phyloP scores from a whole-genome alignment of 306 rosid genomes.

The Dryas octopetala region DNA sequence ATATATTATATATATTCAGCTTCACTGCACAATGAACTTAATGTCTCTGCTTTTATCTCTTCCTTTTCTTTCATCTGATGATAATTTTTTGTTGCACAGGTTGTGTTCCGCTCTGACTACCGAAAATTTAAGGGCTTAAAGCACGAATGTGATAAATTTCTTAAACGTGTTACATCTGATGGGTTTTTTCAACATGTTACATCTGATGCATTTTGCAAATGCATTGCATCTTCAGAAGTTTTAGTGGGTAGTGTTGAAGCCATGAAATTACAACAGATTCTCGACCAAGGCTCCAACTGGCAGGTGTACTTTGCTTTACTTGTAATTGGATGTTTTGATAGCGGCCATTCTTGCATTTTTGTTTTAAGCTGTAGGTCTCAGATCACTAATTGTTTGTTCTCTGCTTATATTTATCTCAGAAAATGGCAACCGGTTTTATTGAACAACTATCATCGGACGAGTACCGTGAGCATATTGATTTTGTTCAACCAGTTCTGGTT shows the following conservation, averaged over 20 bases:
- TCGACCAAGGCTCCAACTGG: slow-evolving; percentile 55
- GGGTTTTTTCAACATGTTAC: slow-evolving; percentile 52
- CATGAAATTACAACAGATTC: slow-evolving; percentile 41
- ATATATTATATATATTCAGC: no score
- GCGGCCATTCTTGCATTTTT: background rate
- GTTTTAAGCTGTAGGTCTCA: background rate
- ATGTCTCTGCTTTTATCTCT: background rate
- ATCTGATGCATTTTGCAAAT: slow-evolving; percentile 56
- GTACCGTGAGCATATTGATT: slow-evolving; percentile 51
- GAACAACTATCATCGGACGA: slow-evolving; percentile 49
- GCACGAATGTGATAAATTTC: slow-evolving; percentile 64
- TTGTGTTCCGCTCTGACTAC: slow-evolving; percentile 72
- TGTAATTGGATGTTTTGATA: background rate
- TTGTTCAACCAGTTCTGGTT: slow-evolving; percentile 87
- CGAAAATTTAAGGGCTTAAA: slow-evolving; percentile 65
- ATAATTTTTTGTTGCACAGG: slow-evolving; percentile 36
- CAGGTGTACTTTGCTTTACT: slow-evolving; percentile 49
- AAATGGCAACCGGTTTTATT: slow-evolving; percentile 66
- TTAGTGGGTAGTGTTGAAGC: slow-evolving; percentile 41
- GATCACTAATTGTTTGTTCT: slow-evolving; percentile 16
- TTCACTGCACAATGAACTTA: background rate
- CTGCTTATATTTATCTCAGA: slow-evolving; percentile 38
- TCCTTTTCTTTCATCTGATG: slow-evolving; percentile 4
- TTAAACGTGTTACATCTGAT: slow-evolving; percentile 37
- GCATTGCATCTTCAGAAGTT: slow-evolving; percentile 35